Base-by-base conservation (phyloP, 2,329 filamentous ascomycete genomes). In the Myriosclerotinia curreyana region DNA sequence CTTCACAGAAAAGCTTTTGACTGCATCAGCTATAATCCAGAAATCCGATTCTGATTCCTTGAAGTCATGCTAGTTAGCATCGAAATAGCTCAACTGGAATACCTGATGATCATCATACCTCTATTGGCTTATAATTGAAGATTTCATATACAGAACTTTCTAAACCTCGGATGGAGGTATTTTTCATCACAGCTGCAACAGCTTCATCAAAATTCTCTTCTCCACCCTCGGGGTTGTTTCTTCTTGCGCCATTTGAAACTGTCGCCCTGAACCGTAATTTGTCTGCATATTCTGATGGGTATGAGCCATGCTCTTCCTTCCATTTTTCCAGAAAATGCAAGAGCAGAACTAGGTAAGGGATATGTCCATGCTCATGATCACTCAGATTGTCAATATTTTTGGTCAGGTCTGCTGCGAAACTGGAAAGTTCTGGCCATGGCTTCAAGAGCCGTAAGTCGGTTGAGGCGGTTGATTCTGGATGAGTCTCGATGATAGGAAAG, bases 141-240 rank as follows among this genome's bases (percentile, higher is more conserved):
- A 98, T 86, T 68, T 94, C 87, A 67, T 83, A 86, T 49, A 96
- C 82, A 3, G 86, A 84, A 52, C 84, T 84, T 49, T 89, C 86
- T 25, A 96, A 76, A 34, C 83, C 83, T 53, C 88, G 86, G 22
- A 81, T 79, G 51, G 88, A 87, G 40, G 99, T 80, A n/a, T 89
- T 90, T 76, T 96, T 96, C 72, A 98, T 81, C 0, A 98, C 92
- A 6, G 93, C 92, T 17, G 86, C 87, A 53, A 88, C 86, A 5
- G 95, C 96, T 77, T 99, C 95, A 66, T 97, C 92, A 73, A 92
- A 99, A 76, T 99, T 99, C 78, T 99, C 95, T 74, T 99, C 95
- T 64, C 90, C 91, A 53, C 92, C 93, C 75, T 96, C 92, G 0
- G 91, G 76, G 65, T 86, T 96, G 70, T 88, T 79, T 59, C 80